Evolutionary conservation across 1,284 basidiomycete genomes (phyloP).

Genomic region (Albatrellus sp.): DNA sequence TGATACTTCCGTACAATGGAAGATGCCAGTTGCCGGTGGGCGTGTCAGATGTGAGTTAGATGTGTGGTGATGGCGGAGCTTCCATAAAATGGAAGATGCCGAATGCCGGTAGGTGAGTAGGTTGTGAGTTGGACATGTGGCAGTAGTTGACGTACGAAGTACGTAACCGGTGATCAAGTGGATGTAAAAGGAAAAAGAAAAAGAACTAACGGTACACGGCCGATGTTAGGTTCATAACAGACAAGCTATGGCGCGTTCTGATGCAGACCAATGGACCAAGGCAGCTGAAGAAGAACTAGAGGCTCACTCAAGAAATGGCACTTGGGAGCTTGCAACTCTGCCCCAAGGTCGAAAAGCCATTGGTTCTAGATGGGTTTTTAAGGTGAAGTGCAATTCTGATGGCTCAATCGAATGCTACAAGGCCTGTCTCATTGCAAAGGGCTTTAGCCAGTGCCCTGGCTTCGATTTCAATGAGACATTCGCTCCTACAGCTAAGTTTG

Average conservation of each 20-base stretch:
- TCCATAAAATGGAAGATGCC: too few relatives aligned
- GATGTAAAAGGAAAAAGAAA: too few relatives aligned
- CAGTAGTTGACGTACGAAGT: too few relatives aligned
- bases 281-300: conserved; percentile 15
- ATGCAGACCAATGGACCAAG: neutral
- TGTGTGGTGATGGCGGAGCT: too few relatives aligned
- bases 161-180: too few relatives aligned
- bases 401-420: conserved; percentile 10
- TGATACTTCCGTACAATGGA: too few relatives aligned
- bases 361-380: conserved; percentile 21
- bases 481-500: conserved; percentile 19
- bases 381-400: conserved; percentile 12
- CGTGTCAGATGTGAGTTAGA: too few relatives aligned
- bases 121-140: too few relatives aligned
- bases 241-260: neutral
- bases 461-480: conserved; percentile 26
- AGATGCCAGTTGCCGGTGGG: too few relatives aligned
- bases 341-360: conserved; percentile 16
- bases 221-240: too few relatives aligned
- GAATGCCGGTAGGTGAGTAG: too few relatives aligned
- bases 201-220: too few relatives aligned
- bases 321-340: conserved; percentile 16
- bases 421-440: conserved; percentile 26
- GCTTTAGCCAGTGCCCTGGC: conserved; percentile 25
- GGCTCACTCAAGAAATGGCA: conserved; percentile 14